Percentiles rank a stretch among this genome's conserved stretches.
phyloP scores from a whole-genome alignment of 106 monocot genomes.

The Dendrobium catenatum region DNA sequence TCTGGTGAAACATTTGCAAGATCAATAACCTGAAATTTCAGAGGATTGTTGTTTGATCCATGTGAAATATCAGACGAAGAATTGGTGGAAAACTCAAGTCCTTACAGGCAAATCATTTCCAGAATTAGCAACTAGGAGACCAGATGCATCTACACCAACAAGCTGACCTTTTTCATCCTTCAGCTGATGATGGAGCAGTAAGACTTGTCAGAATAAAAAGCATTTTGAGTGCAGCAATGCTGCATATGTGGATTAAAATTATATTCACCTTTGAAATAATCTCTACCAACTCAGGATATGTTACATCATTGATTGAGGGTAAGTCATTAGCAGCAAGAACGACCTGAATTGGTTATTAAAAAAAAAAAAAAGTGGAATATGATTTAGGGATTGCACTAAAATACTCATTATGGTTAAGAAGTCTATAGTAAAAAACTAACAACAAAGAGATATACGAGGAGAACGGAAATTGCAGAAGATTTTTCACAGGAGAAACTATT shows the following conservation, averaged over 20 bases:
- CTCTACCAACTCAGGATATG: slow-evolving; percentile 52
- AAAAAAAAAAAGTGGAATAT: neutral
- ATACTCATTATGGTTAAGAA: neutral
- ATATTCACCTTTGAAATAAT: slow-evolving; percentile 53
- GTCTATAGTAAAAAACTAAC: neutral
- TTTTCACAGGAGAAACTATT: neutral
- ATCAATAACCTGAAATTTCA: slow-evolving; percentile 70
- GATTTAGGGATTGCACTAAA: neutral
- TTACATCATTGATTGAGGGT: slow-evolving; percentile 80
- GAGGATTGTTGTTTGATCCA: neutral
- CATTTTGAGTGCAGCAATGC: neutral
- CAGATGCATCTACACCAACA: slow-evolving; percentile 70
- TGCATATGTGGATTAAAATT: neutral
- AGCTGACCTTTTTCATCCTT: slow-evolving; percentile 89
- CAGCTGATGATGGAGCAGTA: slow-evolving; percentile 37
- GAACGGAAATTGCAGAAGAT: neutral
- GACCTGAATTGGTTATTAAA: slow-evolving; percentile 31
- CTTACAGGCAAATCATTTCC: slow-evolving; percentile 95
- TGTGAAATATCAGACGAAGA: neutral
- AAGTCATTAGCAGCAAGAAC: slow-evolving; percentile 74
- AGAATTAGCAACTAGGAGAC: slow-evolving; percentile 80
- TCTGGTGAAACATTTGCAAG: slow-evolving; percentile 74
- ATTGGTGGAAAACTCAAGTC: neutral
- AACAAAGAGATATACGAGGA: neutral
- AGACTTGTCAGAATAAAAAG: no score